Evolutionary conservation across 257 asterid genomes (phyloP).

Genomic region (Phtheirospermum japonicum): DNA sequence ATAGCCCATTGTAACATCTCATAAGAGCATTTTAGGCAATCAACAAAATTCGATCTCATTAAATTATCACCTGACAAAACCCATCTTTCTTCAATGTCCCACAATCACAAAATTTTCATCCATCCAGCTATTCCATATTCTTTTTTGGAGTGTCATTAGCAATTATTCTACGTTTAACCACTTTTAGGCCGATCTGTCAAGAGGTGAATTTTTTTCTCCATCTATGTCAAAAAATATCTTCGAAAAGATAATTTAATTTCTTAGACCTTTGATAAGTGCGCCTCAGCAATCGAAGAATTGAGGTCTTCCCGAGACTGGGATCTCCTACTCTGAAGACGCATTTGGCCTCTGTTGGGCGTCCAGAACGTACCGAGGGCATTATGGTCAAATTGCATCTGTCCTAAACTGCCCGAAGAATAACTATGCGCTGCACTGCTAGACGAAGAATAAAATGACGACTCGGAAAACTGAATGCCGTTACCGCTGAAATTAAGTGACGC

Average conservation of each 20-base stretch:
- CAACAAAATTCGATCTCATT: background rate
- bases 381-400: conserved; percentile 67
- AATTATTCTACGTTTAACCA: background rate
- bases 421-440: conserved; percentile 81
- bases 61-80: background rate
- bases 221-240: conserved; percentile 19
- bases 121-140: background rate
- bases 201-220: conserved; percentile 5
- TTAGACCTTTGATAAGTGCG: conserved; percentile 51
- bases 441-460: conserved; percentile 61
- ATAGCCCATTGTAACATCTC: background rate
- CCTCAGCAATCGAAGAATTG: conserved; percentile 61
- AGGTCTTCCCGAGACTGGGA: conserved; percentile 97
- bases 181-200: background rate
- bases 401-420: conserved; percentile 84
- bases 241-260: conserved; percentile 6
- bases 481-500: conserved; percentile 44
- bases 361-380: conserved; percentile 52
- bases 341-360: conserved; percentile 63
- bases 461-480: conserved; percentile 51
- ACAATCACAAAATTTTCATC: background rate
- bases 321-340: conserved; percentile 82
- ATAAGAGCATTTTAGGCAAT: conserved; percentile 8
- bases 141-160: background rate
- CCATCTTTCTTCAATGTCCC: conserved; percentile 8